A percentile compares a stretch with the other conserved stretches of the same genome.
phyloP scores from a whole-genome alignment of 805 yeast genomes.

The Myxozyma sirexii region DNA sequence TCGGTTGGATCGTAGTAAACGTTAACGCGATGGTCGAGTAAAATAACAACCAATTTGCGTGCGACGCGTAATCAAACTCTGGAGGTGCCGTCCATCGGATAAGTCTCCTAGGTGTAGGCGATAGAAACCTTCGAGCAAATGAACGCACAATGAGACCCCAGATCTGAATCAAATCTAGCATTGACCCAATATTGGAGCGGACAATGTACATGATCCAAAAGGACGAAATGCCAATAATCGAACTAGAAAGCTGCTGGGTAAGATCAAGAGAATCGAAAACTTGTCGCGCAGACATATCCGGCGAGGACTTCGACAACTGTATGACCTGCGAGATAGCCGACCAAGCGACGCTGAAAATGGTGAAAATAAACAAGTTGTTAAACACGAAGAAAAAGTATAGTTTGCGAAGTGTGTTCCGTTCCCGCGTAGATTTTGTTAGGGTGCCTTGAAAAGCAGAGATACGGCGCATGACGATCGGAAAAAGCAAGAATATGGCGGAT shows the following conservation, averaged over 20 bases:
- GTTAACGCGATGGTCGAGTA: slow-evolving; percentile 44
- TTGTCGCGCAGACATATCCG: slow-evolving; percentile 34
- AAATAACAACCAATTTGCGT: slow-evolving; percentile 42
- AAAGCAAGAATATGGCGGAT: slow-evolving; percentile 41
- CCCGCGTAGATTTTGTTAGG: slow-evolving; percentile 44
- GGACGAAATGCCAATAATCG: slow-evolving; percentile 45
- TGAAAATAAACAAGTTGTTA: slow-evolving; percentile 45
- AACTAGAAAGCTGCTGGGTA: slow-evolving; percentile 42
- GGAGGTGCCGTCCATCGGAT: slow-evolving; percentile 43
- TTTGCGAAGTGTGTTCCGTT: slow-evolving; percentile 44
- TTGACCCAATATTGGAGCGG: slow-evolving; percentile 40
- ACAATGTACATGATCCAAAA: slow-evolving; percentile 49
- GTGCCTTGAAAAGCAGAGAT: slow-evolving; percentile 46
- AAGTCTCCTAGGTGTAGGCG: slow-evolving; percentile 42
- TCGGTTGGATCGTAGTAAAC: slow-evolving; percentile 46
- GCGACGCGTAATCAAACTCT: slow-evolving; percentile 42
- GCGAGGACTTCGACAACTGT: slow-evolving; percentile 20
- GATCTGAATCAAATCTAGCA: slow-evolving; percentile 42
- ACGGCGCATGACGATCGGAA: slow-evolving; percentile 44
- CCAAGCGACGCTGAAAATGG: slow-evolving; percentile 47
- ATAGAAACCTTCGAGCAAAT: slow-evolving; percentile 35
- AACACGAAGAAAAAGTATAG: slow-evolving; percentile 45
- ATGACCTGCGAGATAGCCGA: slow-evolving; percentile 42
- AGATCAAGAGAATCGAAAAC: slow-evolving; percentile 40
- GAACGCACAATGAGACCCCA: slow-evolving; percentile 36